These are phyloP conservation scores for Fibroporia radiculosa DNA, from an alignment of 768 basidiomycete species.

Conservation along the genomic window DNA sequence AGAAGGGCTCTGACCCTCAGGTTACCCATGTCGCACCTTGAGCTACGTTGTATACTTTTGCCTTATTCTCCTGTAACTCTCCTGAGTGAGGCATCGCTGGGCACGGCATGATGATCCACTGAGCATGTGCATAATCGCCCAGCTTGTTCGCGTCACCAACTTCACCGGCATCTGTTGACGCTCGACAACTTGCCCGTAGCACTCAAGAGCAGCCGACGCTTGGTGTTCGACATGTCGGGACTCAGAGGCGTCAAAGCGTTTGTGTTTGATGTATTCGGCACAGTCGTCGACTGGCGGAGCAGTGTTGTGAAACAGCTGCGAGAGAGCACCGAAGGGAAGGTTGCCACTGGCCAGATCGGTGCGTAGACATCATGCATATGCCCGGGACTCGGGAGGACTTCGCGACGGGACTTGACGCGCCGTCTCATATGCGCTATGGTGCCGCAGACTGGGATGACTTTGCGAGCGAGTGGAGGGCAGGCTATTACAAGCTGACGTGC, in stretches of 20 bases:
- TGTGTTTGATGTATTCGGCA: conserved; percentile 25
- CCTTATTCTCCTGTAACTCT: too few species aligned
- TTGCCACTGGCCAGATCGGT: conserved; percentile 2
- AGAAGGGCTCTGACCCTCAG: too few species aligned
- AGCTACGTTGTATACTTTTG: too few species aligned
- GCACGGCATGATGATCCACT: too few species aligned
- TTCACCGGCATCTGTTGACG: too few species aligned
- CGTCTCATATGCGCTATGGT: not conserved
- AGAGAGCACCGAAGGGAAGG: not conserved
- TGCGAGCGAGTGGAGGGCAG: conserved; percentile 48
- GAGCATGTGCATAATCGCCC: too few species aligned
- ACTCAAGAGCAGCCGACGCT: too few species aligned
- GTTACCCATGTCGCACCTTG: too few species aligned
- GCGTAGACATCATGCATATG: not conserved
- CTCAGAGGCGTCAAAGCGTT: conserved; percentile 18
- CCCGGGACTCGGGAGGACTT: not conserved
- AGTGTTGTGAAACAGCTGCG: conserved; percentile 13
- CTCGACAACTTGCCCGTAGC: too few species aligned
- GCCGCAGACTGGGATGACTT: conserved; percentile 39
- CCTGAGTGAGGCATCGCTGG: too few species aligned
- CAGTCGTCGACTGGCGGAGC: conserved; percentile 25
- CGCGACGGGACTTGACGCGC: not conserved
- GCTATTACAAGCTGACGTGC: conserved; percentile 42
- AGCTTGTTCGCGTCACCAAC: too few species aligned
- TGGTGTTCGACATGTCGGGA: too few species aligned